Evolutionary conservation across 1,139 yeast species (phyloP), one percentile per base, ranked within the genome.

Genomic region (Lodderomyces jiufengensis): DNA sequence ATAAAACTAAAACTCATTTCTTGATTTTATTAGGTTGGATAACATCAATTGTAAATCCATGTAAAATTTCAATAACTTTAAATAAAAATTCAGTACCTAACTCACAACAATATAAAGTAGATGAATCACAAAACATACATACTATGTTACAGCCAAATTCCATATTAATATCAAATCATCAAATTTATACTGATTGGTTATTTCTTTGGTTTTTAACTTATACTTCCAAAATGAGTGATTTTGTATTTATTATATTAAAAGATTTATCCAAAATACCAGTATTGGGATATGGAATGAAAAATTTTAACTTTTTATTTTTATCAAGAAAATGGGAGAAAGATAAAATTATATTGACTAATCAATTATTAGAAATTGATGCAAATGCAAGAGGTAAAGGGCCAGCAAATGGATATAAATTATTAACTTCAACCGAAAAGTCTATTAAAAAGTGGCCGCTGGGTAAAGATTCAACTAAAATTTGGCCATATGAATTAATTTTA

Each of bases 121-220:
- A 52, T 18, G 33, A 44, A 3, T 43, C 47, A 16, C 66, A 66
- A 2, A 45, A 61, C 16, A 42, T 74, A 12, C 45, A 53, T 14
- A 50, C 66, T 13, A 44, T 47, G 3, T 51, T 79, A 12, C 57
- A 66, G 9, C 70, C 73, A 8, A 70, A 80, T 35, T 76, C 88
- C 1, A 73, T 86, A 3, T 50, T 82, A 36, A 79, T 86, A 27
- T 77, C 94, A 13, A 92, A 92, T 55, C 98, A 92, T 59, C 97
- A 90, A 60, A 81, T 90, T 15, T 90, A 92, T 55, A 80, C 95
- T 3, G 99, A 92, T 58, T 92, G 99, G 99, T 72, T 86, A 13
- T 88, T 78, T 51, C 54, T 88, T 38, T 92, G 99, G 99, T 92
- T 87, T 78, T 49, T 86, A 22, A 68, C 87, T 1, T 84, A 86